A percentile compares a stretch with the other conserved stretches of the same genome.
phyloP scores from a whole-genome alignment of 495 filamentous ascomycete genomes.

The Bacidia gigantensis region DNA sequence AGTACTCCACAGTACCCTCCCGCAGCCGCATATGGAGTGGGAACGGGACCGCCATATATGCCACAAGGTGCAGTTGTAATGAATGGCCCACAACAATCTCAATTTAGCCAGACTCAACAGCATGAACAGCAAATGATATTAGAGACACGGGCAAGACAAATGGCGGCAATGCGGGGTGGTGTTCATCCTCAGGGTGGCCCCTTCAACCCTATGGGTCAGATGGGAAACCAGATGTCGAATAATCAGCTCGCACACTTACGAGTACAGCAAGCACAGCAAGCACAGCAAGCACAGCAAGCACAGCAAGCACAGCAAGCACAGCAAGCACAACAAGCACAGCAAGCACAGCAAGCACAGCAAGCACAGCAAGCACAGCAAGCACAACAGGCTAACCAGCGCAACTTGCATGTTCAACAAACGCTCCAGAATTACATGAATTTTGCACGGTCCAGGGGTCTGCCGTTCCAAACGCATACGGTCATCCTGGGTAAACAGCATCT shows the following conservation, averaged over 20 bases:
- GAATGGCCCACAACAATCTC: slow-evolving; percentile 13
- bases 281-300: slow-evolving; percentile 55
- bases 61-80: slow-evolving; percentile 29
- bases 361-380: slow-evolving; percentile 51
- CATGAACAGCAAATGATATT: slow-evolving; percentile 28
- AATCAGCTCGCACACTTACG: slow-evolving; percentile 35
- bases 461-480: slow-evolving; percentile 53
- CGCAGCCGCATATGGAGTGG: slow-evolving; percentile 30
- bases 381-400: slow-evolving; percentile 42
- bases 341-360: no score
- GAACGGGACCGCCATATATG: slow-evolving; percentile 24
- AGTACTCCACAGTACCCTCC: slow-evolving; percentile 40
- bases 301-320: no score
- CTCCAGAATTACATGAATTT: slow-evolving; percentile 58
- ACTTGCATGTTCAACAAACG: slow-evolving; percentile 47
- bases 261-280: slow-evolving; percentile 47
- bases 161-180: slow-evolving; percentile 33
- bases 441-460: slow-evolving; percentile 54
- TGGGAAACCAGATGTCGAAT: slow-evolving; percentile 13
- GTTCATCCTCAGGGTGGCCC: slow-evolving; percentile 22
- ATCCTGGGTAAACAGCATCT: slow-evolving; percentile 58
- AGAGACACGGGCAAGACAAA: slow-evolving; percentile 31
- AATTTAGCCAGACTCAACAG: slow-evolving; percentile 33
- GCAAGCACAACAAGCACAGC: no score
- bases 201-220: slow-evolving; percentile 34